Base-by-base conservation (phyloP, 2,329 filamentous ascomycete genomes). In the Colletotrichum sp. region DNA sequence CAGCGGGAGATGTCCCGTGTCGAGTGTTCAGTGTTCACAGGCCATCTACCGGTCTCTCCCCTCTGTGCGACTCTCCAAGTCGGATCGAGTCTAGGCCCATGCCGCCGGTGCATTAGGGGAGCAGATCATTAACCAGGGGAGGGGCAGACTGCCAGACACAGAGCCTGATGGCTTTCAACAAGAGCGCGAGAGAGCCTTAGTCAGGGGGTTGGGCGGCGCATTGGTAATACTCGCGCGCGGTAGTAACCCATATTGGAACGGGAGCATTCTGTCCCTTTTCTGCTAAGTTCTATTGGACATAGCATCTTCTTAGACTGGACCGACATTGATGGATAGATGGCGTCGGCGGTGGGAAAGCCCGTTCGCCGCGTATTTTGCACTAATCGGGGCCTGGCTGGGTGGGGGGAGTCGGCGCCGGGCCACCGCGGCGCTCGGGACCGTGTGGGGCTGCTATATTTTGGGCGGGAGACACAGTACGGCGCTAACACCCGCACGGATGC, bases 171-270 rank as follows among this genome's bases (percentile, higher is more conserved):
- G 48, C 26, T 34, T 34, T 64, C n/a, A 52, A 52, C n/a, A 8
- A 22, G 44, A 52, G 24, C 65, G 15, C 8, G 16, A 22, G 15
- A 59, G 65, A 26, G 28, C n/a, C 36, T 62, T 75, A 72, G 62
- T 67, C 72, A 63, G 48, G 60, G 72, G 64, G 68, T n/a, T 67
- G 72, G 52, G 26, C 64, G 28, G 48, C 64, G 74, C 74, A 65
- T 76, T 75, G 64, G 64, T 65, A 73, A 75, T 75, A 39, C 13
- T 65, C 70, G 59, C 70, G 74, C 73, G 68, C 57, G 64, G 26
- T 10, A 48, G 39, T 66, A 66, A 64, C 62, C 34, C 32, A 26
- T 66, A 26, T 26, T 12, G 30, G n/a, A 26, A 44, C 12, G 30
- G 12, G 34, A 18, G 36, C 36, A 22, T n/a, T 62, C 18, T 8